Evolutionary conservation across 2,329 filamentous ascomycete genomes (phyloP), one percentile per base, ranked within the genome.

Genomic region (Mycosphaerella sp.): DNA sequence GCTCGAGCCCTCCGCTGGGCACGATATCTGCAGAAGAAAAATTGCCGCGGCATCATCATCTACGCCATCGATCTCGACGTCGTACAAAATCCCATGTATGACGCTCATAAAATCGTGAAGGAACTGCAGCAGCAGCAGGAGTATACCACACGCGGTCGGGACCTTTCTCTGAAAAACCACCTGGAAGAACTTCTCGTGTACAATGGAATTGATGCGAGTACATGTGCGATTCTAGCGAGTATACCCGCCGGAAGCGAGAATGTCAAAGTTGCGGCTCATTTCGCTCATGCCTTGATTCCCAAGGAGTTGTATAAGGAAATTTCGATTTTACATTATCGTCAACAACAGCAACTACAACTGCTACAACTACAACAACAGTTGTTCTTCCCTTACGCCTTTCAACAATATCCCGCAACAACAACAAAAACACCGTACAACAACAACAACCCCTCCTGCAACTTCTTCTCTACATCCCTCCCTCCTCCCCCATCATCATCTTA

Each of bases 1-100:
- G 34, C 48, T 5, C 48, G 48, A 40, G 48, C 48, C 31, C 41
- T 51, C 4, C 48, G 48, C 9, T 51, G 48, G 48, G 48, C 48
- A 29, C 41, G 48, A 11, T 51, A 51, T 34, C 41, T 51, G 4
- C 23, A 38, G 21, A 51, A 45, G 17, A 34, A 38, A 5, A 32
- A 42, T 11, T 51, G 48, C 26, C 34, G 23, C 9, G 34, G 44
- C 31, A 51, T 51, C 42, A 29, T 51, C 11, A 43, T 51, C 12
- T 41, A 51, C 6, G 34, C 32, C 7, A 45, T 51, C 31, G 48
- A 51, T 17, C 48, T 51, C n/a, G 48, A 51, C 12, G 32, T 29
- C 9, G 42, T 51, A 5, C 26, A 14, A 6, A 44, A 45, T 10
- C 31, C 42, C 6, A 45, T 51, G 5, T 51, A 45, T 14, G 48